Evolutionary conservation across 2,329 filamentous ascomycete species (phyloP).

Genomic region (Penicillium sp.): DNA sequence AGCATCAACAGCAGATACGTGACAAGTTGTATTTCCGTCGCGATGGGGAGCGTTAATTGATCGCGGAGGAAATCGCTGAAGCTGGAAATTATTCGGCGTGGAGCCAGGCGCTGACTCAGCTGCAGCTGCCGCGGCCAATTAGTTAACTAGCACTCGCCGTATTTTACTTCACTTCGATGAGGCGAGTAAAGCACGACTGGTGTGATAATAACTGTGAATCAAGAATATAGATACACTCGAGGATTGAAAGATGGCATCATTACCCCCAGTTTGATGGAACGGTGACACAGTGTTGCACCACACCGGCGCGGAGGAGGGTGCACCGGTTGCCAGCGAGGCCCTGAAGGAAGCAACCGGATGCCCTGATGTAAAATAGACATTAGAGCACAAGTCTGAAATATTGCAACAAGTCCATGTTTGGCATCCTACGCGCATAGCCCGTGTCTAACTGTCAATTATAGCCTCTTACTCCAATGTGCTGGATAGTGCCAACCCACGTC

Average conservation of each 20-base stretch:
- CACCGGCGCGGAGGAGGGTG: not conserved
- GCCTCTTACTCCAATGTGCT: constrained; percentile 16
- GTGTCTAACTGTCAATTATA: not conserved
- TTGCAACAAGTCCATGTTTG: not conserved
- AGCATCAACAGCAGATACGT: not conserved
- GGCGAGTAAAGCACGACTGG: not conserved
- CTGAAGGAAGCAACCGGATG: not conserved
- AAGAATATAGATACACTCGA: not conserved
- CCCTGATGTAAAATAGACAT: not conserved
- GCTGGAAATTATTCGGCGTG: constrained; percentile 15
- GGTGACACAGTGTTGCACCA: not conserved
- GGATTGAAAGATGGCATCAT: not conserved
- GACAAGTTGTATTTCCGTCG: not conserved
- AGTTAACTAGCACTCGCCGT: not conserved
- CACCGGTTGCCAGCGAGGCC: not conserved
- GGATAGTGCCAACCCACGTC: constrained; percentile 8
- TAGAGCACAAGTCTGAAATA: not conserved
- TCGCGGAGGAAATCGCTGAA: not conserved
- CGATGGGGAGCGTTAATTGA: not conserved
- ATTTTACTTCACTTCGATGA: constrained; percentile 15
- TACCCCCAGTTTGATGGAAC: not conserved
- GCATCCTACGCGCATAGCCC: not conserved
- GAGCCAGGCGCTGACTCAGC: constrained; percentile 13
- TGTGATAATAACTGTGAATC: not conserved
- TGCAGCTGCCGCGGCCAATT: constrained; percentile 8